These are phyloP conservation scores for Excoecaria agallocha DNA, from an alignment of 345 rosid species.

Conservation along the genomic window DNA sequence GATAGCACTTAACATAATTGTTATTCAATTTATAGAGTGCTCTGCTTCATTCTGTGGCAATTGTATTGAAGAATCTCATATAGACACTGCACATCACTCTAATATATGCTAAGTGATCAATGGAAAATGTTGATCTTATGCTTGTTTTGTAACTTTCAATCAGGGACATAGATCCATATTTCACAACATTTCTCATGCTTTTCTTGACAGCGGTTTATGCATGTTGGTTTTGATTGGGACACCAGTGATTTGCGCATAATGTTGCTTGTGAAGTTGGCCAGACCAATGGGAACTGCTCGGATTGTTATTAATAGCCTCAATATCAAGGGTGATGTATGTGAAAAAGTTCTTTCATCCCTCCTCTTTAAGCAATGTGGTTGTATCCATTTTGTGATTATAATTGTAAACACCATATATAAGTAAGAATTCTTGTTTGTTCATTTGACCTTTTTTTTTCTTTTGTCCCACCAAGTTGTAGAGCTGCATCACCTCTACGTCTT, in stretches of 20 bases:
- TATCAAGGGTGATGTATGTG: conserved; percentile 91
- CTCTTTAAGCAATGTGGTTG: neutral
- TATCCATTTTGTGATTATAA: neutral
- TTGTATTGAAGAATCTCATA: neutral
- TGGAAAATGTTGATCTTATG: conserved; percentile 5
- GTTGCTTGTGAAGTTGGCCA: conserved; percentile 83
- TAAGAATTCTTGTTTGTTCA: neutral
- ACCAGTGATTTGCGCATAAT: conserved; percentile 74
- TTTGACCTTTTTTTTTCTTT: neutral
- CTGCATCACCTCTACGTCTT: neutral
- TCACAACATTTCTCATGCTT: conserved; percentile 13
- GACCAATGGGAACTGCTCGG: conserved; percentile 80
- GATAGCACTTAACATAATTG: too few species aligned
- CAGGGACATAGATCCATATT: conserved; percentile 6
- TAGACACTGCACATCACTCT: too few species aligned
- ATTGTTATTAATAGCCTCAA: conserved; percentile 87
- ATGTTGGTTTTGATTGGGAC: conserved; percentile 83
- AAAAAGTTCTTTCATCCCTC: neutral
- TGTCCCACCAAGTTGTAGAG: neutral
- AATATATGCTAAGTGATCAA: neutral
- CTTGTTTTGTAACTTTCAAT: neutral
- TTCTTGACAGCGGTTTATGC: conserved; percentile 64
- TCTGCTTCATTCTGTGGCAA: neutral
- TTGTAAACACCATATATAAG: neutral
- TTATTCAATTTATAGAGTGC: neutral